Base-by-base conservation (phyloP, 495 filamentous ascomycete genomes). In the Beverwykella pulmonaria region DNA sequence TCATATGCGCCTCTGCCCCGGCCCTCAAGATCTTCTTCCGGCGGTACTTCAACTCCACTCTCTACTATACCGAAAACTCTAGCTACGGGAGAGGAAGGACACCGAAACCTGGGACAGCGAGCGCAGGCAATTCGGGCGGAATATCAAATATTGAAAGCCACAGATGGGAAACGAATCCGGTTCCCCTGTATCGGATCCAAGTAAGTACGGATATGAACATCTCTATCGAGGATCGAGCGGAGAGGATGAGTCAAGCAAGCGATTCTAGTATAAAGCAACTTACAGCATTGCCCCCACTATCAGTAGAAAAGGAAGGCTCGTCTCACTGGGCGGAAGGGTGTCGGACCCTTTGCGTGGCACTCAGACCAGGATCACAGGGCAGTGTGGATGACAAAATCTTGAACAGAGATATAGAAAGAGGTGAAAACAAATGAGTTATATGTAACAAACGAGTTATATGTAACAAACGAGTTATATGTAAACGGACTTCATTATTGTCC, bases 1-100 rank as follows among this genome's bases (percentile, higher is more conserved):
- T 75, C 39, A 71, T 77, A 22, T 74, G 69, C 54, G 75, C 73
- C 0, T 74, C 63, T n/a, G 73, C 70, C 0, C 75, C 75, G 0
- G 72, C 72, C 4, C 61, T 75, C 6, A 73, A 75, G 17, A 70
- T 73, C 49, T 72, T 77, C 65, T 74, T 76, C 57, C 50, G 63
- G 0, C 50, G 63, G 10, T 75, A 76, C 66, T 58, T 74, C 50
- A 68, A 67, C 41, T 32, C 65, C 20, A 64, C 67, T 7, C n/a
- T 23, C 23, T 41, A 60, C 36, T 49, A 56, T 12, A 59, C 36
- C 17, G 53, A 26, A 9, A 59, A 58, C 22, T 27, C 17, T 15
- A 50, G 46, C 19, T 17, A 60, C 17, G 12, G 8, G 20, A n/a
- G 36, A 19, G 19, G 23, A 9, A 46, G 26, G 7, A 20, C 20